These are phyloP conservation scores for Ascochyta koolunga DNA, from an alignment of 2,329 filamentous ascomycete species.

Conservation along the genomic window DNA sequence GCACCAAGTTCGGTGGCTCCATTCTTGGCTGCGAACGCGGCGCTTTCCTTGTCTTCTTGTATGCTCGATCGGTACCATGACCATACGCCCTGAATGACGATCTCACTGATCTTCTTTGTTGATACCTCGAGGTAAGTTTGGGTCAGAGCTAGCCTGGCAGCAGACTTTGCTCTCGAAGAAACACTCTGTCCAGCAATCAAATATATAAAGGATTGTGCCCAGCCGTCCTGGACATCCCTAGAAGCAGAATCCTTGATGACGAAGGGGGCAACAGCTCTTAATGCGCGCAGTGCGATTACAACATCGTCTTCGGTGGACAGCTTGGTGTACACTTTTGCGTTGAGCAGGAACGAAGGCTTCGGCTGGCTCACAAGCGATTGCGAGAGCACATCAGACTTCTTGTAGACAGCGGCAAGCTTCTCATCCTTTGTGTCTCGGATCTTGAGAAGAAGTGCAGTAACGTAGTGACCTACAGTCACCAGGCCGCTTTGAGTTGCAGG, in stretches of 20 bases:
- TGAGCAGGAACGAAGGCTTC: constrained; percentile 87
- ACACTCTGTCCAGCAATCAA: constrained; percentile 69
- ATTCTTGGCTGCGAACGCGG: constrained; percentile 69
- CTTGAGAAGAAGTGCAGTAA: constrained; percentile 66
- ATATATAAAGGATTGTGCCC: constrained; percentile 87
- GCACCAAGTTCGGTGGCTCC: constrained; percentile 68
- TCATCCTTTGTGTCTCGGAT: constrained; percentile 61
- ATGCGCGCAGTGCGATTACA: constrained; percentile 74
- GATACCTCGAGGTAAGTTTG: constrained; percentile 64
- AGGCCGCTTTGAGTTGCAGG: constrained; percentile 81
- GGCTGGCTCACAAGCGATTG: constrained; percentile 73
- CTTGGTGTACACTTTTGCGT: constrained; percentile 83
- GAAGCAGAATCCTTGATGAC: constrained; percentile 57
- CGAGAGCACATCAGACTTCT: constrained; percentile 67
- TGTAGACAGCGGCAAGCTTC: constrained; percentile 62
- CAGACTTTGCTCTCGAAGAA: constrained; percentile 67
- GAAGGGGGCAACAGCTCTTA: constrained; percentile 65
- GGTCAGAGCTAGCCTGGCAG: constrained; percentile 67
- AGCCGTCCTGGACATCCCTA: constrained; percentile 65
- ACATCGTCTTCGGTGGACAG: constrained; percentile 76
- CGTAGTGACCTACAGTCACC: constrained; percentile 78
- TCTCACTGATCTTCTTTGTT: constrained; percentile 63
- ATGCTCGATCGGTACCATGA: constrained; percentile 74
- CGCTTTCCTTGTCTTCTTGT: constrained; percentile 76
- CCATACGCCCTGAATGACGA: constrained; percentile 78